Base-by-base conservation (phyloP, 805 yeast genomes). In the Ogataea neopini region DNA sequence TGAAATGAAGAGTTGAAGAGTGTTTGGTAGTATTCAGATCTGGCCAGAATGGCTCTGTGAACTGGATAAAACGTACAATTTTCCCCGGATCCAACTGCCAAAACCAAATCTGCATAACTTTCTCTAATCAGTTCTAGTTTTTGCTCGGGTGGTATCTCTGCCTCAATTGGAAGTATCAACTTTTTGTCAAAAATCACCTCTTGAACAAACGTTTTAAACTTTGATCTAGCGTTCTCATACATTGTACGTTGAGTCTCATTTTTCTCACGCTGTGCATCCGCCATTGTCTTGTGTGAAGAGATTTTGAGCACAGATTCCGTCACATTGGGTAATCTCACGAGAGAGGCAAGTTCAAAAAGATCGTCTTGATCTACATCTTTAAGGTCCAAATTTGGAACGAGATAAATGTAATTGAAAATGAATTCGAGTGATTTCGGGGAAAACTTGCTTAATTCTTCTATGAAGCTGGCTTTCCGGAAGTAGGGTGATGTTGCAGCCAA, bases 21-120 rank as follows among this genome's bases (percentile, higher is more conserved):
- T 2, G 80, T 74, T 43, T 73, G 78, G 57, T 79, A 87, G 62
- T 83, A 86, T 37, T 79, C 84, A 2, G 86, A 77, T 34, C 90
- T 66, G 4, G 74, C 63, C 19, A 87, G 60, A 41, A 86, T 75
- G 0, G 86, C 74, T 35, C 82, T 70, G 62, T 87, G 87, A 4
- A 74, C 81, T 1, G 92, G 91, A 57, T 80, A 86, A 48, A 71
- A 73, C 0, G 62, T 57, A 3, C 40, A 60, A 35, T 3, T 36
- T 25, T 53, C 44, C 19, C 68, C 58, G 8, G 56, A 40, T 5
- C 53, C 51, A 6, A 73, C 71, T 1, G 72, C 56, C 0, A 82
- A 40, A 1, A 79, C 67, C 0, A 77, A 57, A 63, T 84, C 88
- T 0, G 86, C 79, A 36, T 50, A 64, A 7, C 63, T 57, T n/a